Evolutionary conservation across 2,329 filamentous ascomycete genomes (phyloP), one percentile per base, ranked within the genome.

Genomic region (Xylaria sp.): DNA sequence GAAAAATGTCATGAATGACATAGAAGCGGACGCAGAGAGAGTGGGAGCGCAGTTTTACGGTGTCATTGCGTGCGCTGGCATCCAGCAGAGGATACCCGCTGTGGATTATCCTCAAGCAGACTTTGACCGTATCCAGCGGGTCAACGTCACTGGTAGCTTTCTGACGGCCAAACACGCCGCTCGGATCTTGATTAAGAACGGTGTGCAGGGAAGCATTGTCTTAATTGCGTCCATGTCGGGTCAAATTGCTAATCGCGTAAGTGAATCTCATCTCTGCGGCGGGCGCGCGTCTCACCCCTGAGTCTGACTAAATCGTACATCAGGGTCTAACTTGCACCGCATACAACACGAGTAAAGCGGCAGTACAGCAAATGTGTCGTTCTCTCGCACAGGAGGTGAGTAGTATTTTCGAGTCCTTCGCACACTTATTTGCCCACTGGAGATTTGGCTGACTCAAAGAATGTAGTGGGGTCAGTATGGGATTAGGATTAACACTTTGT

Each of bases 81-180:
- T 53, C 18, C 48, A 53, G 48, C 48, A 53, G 48, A 29, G 48
- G 25, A 53, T 53, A 32, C 48, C 25, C 5, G 62, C 62, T 16
- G 12, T 64, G 12, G 53, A 64, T 13, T 64, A 51, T 40, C 42
- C 62, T 5, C 27, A 32, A 23, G 54, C n/a, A 16, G 62, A 64
- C 21, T 64, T 64, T 37, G 62, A 64, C 9, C 53, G 62, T 4
- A 64, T 64, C 2, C 48, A 58, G 23, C 40, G 53, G 10, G 62
- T 64, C 25, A 64, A 64, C 16, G 62, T 64, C 23, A 64, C 42
- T 37, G 62, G 62, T 5, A 58, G 47, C 21, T 64, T 64, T 42
- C 25, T 59, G 37, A 64, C 62, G 8, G 62, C 62, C 16, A 64
- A 64, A 10, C 62, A 64, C 29, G 29, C 55, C 6, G 62, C 62